Evolutionary conservation across 2,329 filamentous ascomycete genomes (phyloP), one percentile per base, ranked within the genome.

Genomic region (Coniochaeta sp.): DNA sequence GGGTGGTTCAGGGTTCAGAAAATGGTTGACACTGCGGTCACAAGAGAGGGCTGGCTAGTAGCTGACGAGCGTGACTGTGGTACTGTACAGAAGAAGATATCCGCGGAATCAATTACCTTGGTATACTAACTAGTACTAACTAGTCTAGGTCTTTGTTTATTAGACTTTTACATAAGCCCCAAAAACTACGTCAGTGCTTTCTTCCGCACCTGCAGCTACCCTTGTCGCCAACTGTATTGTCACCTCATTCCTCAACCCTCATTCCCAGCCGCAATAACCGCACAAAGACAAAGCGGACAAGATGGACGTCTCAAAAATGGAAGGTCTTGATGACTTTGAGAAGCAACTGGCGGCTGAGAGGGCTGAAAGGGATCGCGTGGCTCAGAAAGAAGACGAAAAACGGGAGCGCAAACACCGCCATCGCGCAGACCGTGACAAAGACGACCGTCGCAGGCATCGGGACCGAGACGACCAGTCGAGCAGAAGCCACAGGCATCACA

Each of bases 301-400:
- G 57, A 61, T 52, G 47, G 47, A 52, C 47, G 47, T 52, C 47
- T 31, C 47, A 28, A 52, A 52, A 24, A 52, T 52, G 47, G 67
- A 66, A 40, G 64, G 70, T 36, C 65, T 73, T 1, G 69, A 72
- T 22, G 71, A 71, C 7, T 73, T 73, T 64, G 76, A 72, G 69
- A 79, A 67, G 69, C 63, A 69, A 64, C 73, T 69, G 66, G 74
- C 71, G 67, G 76, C 56, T 52, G 73, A 71, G 61, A 76, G 66
- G 62, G 69, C 67, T 1, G 70, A 72, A 62, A 63, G 67, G 7
- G 69, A 72, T 9, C 70, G 64, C 24, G 64, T 62, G 4, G 64
- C 59, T 0, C 61, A 69, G 33, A 66, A 66, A 38, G 65, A 66
- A 38, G 65, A 68, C 36, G 67, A 68, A 17, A 62, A 67, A 11